These are phyloP conservation scores for Phytophthora uliginosa DNA, from an alignment of 352 stramenopile genomes.

Conservation along the genomic window DNA sequence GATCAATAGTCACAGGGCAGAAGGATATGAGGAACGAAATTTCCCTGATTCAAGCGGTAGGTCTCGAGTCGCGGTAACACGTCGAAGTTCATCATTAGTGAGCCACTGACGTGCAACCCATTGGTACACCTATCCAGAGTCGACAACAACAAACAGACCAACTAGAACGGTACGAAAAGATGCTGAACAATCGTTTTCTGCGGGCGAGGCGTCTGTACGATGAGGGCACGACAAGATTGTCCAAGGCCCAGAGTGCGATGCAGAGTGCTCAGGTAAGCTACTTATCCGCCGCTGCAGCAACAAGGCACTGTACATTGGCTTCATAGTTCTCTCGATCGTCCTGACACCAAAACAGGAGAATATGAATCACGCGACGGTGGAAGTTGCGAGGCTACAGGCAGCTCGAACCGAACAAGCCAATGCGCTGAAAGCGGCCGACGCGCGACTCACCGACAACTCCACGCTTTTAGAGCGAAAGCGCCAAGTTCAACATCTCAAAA, in stretches of 20 bases:
- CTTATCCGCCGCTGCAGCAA: neutral
- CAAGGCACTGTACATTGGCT: neutral
- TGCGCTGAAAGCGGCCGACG: conserved; percentile 35
- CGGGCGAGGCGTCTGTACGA: conserved; percentile 38
- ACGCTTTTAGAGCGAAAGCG: conserved; percentile 51
- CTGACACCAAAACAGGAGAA: conserved; percentile 18
- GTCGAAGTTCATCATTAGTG: neutral
- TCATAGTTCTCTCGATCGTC: neutral
- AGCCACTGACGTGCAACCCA: neutral
- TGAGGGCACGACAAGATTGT: conserved; percentile 33
- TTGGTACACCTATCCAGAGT: conserved; percentile 13
- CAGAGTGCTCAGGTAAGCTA: conserved; percentile 30
- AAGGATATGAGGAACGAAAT: conserved; percentile 30
- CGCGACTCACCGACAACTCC: conserved; percentile 47
- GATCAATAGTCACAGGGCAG: conserved; percentile 22
- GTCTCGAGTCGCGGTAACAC: neutral
- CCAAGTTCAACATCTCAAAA: conserved; percentile 48
- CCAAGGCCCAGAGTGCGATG: conserved; percentile 15
- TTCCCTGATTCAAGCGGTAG: conserved; percentile 34
- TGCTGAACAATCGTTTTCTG: conserved; percentile 44
- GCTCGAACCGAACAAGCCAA: conserved; percentile 7
- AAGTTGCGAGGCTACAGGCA: conserved; percentile 36
- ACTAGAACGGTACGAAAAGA: conserved; percentile 46
- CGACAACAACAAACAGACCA: conserved; percentile 30
- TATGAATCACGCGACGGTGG: conserved; percentile 33